Conservation (phyloP, 1,139 yeast species). For the Geotrichum cucujoidarum region DNA sequence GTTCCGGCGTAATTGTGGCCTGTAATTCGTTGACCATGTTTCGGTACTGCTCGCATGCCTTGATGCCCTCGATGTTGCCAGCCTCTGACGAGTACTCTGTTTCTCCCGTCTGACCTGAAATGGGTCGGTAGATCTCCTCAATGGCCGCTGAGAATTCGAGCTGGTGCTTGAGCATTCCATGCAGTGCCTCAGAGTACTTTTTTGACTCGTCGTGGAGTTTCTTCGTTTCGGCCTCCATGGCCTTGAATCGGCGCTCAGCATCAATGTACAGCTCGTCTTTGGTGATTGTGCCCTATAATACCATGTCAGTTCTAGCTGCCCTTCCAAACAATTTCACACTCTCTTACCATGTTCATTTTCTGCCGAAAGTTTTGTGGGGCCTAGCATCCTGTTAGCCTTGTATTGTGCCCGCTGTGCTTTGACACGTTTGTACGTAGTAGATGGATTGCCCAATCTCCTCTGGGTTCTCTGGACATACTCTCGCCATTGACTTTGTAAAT, state of each 20-base stretch:
- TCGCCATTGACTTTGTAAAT: conserved; percentile 71
- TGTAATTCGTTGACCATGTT: conserved; percentile 82
- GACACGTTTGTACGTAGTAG: neutral
- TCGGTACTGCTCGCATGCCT: conserved; percentile 87
- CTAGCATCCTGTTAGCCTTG: conserved; percentile 22
- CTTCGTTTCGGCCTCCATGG: conserved; percentile 82
- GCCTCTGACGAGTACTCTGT: conserved; percentile 80
- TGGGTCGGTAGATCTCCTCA: conserved; percentile 94
- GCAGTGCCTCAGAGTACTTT: conserved; percentile 82
- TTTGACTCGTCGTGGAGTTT: conserved; percentile 84
- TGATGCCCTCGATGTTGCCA: conserved; percentile 92
- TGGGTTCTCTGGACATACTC: conserved; percentile 40
- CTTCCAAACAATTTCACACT: too few relatives aligned
- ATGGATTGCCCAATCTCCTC: neutral
- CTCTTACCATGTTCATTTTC: conserved; percentile 38
- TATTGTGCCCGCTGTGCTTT: neutral
- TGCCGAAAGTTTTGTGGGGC: conserved; percentile 49
- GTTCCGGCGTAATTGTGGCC: conserved; percentile 80
- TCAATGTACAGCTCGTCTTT: conserved; percentile 85
- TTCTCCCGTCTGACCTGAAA: conserved; percentile 84
- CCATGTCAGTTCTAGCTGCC: too few relatives aligned
- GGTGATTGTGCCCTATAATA: conserved; percentile 68
- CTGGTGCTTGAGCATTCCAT: conserved; percentile 88
- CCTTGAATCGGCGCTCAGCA: conserved; percentile 93
- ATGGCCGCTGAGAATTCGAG: conserved; percentile 89